phyloP scores from a whole-genome alignment of 495 filamentous ascomycete genomes.

The Lasiosphaeriaceae sp. region DNA sequence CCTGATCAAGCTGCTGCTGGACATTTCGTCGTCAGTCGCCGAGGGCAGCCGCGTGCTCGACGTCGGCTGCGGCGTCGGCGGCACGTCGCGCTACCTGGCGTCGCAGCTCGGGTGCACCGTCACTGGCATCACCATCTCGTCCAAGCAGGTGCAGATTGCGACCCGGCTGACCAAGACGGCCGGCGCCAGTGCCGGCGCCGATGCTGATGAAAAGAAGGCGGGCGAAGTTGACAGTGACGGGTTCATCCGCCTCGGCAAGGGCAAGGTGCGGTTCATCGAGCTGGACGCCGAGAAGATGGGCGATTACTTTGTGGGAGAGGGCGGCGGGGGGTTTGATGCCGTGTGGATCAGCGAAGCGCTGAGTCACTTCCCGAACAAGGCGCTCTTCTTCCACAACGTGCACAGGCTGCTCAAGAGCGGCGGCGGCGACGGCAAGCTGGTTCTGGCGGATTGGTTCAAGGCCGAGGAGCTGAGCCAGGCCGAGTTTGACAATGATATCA shows the following conservation, averaged over 20 bases:
- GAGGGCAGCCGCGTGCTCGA: slow-evolving; percentile 42
- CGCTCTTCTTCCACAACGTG: slow-evolving; percentile 51
- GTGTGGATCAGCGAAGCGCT: slow-evolving; percentile 59
- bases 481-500: slow-evolving; percentile 48
- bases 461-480: slow-evolving; percentile 37
- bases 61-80: slow-evolving; percentile 55
- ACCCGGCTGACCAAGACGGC: slow-evolving; percentile 36
- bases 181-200: slow-evolving; percentile 8
- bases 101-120: slow-evolving; percentile 41
- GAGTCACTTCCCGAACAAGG: slow-evolving; percentile 54
- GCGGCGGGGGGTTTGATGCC: slow-evolving; percentile 45
- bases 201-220: not conserved
- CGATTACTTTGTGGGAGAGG: slow-evolving; percentile 35
- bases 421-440: slow-evolving; percentile 43
- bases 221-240: slow-evolving; percentile 11
- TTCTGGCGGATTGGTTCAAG: slow-evolving; percentile 57
- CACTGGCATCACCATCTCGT: slow-evolving; percentile 55
- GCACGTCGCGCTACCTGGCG: slow-evolving; percentile 51
- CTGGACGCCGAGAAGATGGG: slow-evolving; percentile 58
- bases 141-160: slow-evolving; percentile 52
- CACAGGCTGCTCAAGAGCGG: slow-evolving; percentile 34
- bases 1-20: slow-evolving; percentile 47
- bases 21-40: slow-evolving; percentile 33
- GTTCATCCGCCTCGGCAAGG: slow-evolving; percentile 34
- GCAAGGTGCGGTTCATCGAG: slow-evolving; percentile 49